Base-by-base conservation (phyloP, 495 filamentous ascomycete genomes). In the Talaromyces nanjingensis region DNA sequence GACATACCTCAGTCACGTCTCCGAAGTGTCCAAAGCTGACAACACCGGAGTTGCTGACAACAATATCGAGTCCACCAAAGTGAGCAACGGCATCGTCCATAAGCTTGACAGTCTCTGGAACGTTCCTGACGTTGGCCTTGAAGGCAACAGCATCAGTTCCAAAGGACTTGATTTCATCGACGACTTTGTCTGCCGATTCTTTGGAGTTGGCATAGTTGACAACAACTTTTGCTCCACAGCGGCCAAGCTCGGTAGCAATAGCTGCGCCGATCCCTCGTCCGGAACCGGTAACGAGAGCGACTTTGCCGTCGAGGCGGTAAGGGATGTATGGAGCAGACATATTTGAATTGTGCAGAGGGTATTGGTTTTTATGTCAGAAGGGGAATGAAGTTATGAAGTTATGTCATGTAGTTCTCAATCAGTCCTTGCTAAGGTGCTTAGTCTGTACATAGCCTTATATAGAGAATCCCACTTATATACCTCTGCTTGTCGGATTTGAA, bases 191-290 rank as follows among this genome's bases (percentile, higher is more conserved):
- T 56, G 79, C 79, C 4, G 74, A 67, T 45, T 64, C 64, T 45
- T 64, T 47, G 49, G 59, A 63, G 49, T 65, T 71, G 53, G 64
- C 56, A 33, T 74, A 74, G 69, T 70, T 73, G 64, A 96, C 78
- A 42, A 96, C 74, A 60, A 94, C 82, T 69, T 96, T 88, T 53
- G 92, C 91, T 22, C 92, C 92, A 60, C 88, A 89, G 77, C 93
- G 90, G 25, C 91, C 92, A 11, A 96, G 75, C 0, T 83, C 88
- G 55, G 93, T 70, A 25, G 88, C 87, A 72, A 92, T 91, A 5
- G 88, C 79, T 69, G 87, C 83, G 6, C 91, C 91, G 55, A 96
- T 92, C 45, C 45, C 27, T 2, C 27, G 27, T 27, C 27, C 27
- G 27, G 27, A 27, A 27, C 27, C 27, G 27, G 27, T 27, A 27